Conservation (phyloP, 2,329 filamentous ascomycete genomes). For the Diaporthe aspalathi region DNA sequence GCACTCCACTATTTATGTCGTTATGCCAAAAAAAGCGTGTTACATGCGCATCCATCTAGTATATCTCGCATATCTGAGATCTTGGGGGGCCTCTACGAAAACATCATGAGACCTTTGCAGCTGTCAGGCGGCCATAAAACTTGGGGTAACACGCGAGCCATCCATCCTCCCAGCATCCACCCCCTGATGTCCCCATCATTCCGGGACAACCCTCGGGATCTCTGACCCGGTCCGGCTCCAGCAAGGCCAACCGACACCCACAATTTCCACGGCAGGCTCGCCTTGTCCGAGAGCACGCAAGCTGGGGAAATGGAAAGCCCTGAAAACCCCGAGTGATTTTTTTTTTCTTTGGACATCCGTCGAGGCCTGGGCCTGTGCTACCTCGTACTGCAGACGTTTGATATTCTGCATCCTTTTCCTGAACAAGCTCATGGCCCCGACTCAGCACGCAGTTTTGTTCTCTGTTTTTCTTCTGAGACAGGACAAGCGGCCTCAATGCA, state of each 20-base stretch:
- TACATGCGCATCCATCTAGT: not conserved
- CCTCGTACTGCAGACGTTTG: constrained; percentile 3
- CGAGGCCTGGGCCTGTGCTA: not conserved
- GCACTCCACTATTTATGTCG: constrained; percentile 31
- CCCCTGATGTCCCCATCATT: too few relatives aligned
- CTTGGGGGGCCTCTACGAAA: not conserved
- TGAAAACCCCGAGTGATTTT: constrained; percentile 21
- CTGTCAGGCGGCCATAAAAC: constrained; percentile 1
- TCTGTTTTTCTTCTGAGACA: not conserved
- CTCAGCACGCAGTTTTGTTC: constrained; percentile 1
- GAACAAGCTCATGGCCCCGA: constrained; percentile 2
- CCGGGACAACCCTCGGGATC: constrained; percentile 21
- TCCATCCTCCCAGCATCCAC: not conserved
- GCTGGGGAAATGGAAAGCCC: not conserved
- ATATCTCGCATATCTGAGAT: constrained; percentile 28
- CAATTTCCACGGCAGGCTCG: not conserved
- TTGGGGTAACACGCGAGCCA: not conserved
- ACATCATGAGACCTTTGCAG: constrained; percentile 32
- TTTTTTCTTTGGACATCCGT: not conserved
- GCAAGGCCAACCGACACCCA: not conserved
- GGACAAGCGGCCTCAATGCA: not conserved
- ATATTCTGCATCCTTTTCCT: constrained; percentile 23
- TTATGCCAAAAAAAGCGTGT: not conserved
- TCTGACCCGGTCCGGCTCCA: constrained; percentile 13
- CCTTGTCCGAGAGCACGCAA: constrained; percentile 22